Evolutionary conservation across 352 stramenopile species (phyloP).

Genomic region (Hyaloperonospora arabidopsidis): DNA sequence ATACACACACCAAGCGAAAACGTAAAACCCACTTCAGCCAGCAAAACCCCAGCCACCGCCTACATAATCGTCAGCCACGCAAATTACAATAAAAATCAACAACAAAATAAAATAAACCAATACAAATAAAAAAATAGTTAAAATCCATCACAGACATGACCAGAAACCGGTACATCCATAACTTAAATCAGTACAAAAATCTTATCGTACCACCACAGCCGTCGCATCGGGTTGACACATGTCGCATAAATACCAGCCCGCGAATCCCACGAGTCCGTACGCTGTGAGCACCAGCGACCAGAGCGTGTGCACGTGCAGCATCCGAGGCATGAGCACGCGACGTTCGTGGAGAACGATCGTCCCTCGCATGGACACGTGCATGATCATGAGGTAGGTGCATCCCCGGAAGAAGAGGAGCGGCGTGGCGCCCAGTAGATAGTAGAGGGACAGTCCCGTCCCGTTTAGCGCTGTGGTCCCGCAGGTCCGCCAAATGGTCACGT

Average conservation of each 20-base stretch:
- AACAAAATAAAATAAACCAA: no score
- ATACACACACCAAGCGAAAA: slow-evolving; percentile 66
- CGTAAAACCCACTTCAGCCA: slow-evolving; percentile 68
- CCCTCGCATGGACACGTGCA: slow-evolving; percentile 74
- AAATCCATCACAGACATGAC: neutral
- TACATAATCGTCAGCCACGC: slow-evolving; percentile 15
- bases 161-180: no score
- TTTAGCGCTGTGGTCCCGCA: slow-evolving; percentile 65
- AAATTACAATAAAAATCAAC: no score
- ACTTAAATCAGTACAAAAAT: neutral
- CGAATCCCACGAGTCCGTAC: slow-evolving; percentile 51
- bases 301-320: slow-evolving; percentile 69
- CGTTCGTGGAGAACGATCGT: slow-evolving; percentile 83
- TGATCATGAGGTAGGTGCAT: slow-evolving; percentile 82
- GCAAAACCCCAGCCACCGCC: slow-evolving; percentile 46
- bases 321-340: slow-evolving; percentile 77
- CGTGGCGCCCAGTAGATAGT: slow-evolving; percentile 61
- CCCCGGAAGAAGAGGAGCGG: slow-evolving; percentile 71
- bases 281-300: slow-evolving; percentile 63
- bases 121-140: no score
- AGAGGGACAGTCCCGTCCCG: slow-evolving; percentile 58
- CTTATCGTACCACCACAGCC: slow-evolving; percentile 51
- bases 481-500: slow-evolving; percentile 49
- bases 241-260: slow-evolving; percentile 60
- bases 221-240: slow-evolving; percentile 67